Evolutionary conservation across 73 alveolate genomes (phyloP).

Genomic region (Urostyla sp.): DNA sequence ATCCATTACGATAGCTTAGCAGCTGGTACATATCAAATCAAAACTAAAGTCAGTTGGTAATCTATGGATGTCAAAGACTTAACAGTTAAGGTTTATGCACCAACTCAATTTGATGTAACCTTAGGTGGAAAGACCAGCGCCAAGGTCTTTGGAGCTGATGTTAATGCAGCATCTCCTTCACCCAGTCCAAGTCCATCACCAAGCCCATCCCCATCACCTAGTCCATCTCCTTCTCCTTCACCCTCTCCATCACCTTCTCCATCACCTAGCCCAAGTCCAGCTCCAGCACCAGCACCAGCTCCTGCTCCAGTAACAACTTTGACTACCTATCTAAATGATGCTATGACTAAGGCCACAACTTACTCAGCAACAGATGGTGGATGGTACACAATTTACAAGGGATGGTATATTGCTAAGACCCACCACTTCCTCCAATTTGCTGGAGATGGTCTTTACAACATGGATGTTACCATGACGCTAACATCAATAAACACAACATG

Average conservation of each 20-base stretch:
- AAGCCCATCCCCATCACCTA: too few species aligned
- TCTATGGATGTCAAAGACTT: conserved; percentile 37
- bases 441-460: conserved; percentile 30
- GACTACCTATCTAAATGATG: too few species aligned
- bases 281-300: too few species aligned
- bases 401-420: background rate
- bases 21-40: conserved; percentile 33
- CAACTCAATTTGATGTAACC: background rate
- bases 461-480: conserved; percentile 11
- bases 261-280: too few species aligned
- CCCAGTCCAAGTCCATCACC: too few species aligned
- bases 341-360: too few species aligned
- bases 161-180: too few species aligned
- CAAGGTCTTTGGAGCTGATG: too few species aligned
- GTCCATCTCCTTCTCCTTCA: too few species aligned
- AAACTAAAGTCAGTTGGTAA: conserved; percentile 13
- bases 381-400: conserved; percentile 22
- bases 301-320: too few species aligned
- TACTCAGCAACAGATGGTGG: conserved; percentile 33
- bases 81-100: background rate
- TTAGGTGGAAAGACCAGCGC: too few species aligned
- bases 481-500: background rate
- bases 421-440: conserved; percentile 11
- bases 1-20: conserved; percentile 28
- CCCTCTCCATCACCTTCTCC: too few species aligned